Evolutionary conservation across 768 basidiomycete species (phyloP).

Genomic region (Boletus sp.): DNA sequence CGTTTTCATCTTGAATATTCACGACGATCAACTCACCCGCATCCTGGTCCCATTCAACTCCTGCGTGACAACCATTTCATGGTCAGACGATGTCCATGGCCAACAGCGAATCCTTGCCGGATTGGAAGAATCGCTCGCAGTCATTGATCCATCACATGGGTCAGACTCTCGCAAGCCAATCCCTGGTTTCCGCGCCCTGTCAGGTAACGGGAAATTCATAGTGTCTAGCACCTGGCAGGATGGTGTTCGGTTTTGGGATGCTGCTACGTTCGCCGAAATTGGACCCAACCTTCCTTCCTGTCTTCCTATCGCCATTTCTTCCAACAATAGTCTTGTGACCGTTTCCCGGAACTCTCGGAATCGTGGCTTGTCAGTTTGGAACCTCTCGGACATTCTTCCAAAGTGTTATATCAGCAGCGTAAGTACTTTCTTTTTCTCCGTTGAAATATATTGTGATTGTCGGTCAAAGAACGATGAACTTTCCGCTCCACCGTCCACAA

Average conservation of each 20-base stretch:
- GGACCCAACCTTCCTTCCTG: not conserved
- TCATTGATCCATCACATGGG: not conserved
- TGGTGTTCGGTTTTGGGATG: constrained; percentile 6
- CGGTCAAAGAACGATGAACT: not conserved
- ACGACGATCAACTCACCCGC: not conserved
- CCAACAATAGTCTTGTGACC: not conserved
- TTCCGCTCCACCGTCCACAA: not conserved
- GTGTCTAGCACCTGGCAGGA: not conserved
- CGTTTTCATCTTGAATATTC: too few relatives aligned
- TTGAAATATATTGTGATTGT: not conserved
- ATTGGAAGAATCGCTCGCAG: not conserved
- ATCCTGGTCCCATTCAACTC: not conserved
- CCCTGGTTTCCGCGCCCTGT: not conserved
- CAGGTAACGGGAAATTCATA: constrained; percentile 4
- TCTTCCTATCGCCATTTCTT: constrained; percentile 1
- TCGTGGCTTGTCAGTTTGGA: not conserved
- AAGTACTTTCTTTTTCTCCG: not conserved
- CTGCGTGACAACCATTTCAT: not conserved
- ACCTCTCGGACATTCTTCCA: constrained; percentile 2
- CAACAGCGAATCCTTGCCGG: not conserved
- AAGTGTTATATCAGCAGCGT: not conserved
- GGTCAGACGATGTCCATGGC: not conserved
- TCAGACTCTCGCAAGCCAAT: not conserved
- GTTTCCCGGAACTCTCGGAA: not conserved
- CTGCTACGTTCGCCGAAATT: constrained; percentile 3